phyloP scores from a whole-genome alignment of 2,329 filamentous ascomycete genomes.

The Periconia macrospinosa region DNA sequence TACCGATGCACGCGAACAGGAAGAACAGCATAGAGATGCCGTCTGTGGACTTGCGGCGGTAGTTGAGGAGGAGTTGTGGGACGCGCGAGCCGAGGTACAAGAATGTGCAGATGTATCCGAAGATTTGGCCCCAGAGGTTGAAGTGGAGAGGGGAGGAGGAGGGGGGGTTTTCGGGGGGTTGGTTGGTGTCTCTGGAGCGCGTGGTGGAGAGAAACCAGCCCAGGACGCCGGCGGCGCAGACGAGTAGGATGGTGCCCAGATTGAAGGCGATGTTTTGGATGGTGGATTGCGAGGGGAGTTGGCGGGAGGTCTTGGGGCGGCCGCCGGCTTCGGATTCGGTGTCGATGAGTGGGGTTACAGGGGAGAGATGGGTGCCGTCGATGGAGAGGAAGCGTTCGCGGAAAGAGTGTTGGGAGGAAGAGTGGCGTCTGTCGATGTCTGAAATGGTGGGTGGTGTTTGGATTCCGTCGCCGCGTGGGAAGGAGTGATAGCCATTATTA shows the following conservation, averaged over 20 bases:
- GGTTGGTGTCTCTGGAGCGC: slow-evolving; percentile 32
- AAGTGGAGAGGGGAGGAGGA: slow-evolving; percentile 63
- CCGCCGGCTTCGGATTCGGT: slow-evolving; percentile 17
- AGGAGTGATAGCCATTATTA: slow-evolving; percentile 9
- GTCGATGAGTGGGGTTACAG: slow-evolving; percentile 74
- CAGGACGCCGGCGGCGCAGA: slow-evolving; percentile 77
- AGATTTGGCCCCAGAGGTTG: slow-evolving; percentile 80
- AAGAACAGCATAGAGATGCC: slow-evolving; percentile 95
- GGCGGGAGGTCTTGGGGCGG: slow-evolving; percentile 45
- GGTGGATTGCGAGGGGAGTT: slow-evolving; percentile 44
- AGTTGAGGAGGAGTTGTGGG: slow-evolving; percentile 90
- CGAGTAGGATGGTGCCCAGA: slow-evolving; percentile 72
- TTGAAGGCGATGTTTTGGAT: slow-evolving; percentile 72
- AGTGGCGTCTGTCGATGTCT: slow-evolving; percentile 35
- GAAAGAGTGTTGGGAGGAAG: slow-evolving; percentile 37
- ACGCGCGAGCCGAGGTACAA: slow-evolving; percentile 88
- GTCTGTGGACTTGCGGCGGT: slow-evolving; percentile 87
- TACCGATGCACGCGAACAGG: slow-evolving; percentile 93
- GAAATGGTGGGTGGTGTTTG: slow-evolving; percentile 38
- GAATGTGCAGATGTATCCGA: slow-evolving; percentile 87
- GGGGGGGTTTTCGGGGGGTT: slow-evolving; percentile 28
- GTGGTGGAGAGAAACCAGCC: slow-evolving; percentile 76
- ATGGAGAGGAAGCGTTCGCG: slow-evolving; percentile 59
- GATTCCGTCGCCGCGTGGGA: slow-evolving; percentile 20
- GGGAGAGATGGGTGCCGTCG: slow-evolving; percentile 71